phyloP scores from a whole-genome alignment of 257 asterid genomes.

The Nicotiana undulata region DNA sequence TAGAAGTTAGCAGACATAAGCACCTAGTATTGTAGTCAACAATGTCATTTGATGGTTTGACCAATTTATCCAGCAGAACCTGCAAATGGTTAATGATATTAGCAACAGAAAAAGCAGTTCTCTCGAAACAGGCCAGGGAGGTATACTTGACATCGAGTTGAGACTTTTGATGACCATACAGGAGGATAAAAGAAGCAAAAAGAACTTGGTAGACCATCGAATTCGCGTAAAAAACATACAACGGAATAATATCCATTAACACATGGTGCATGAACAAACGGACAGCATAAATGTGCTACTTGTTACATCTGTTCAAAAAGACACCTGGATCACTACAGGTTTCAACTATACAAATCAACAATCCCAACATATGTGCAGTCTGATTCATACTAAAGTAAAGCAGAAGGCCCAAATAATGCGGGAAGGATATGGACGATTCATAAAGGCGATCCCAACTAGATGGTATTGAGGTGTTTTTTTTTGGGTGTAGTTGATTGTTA shows the following conservation, averaged over 20 bases:
- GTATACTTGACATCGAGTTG: neutral
- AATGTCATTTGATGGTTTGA: slow-evolving; percentile 78
- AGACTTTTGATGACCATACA: neutral
- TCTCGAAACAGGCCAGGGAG: neutral
- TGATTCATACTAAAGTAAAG: neutral
- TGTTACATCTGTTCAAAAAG: neutral
- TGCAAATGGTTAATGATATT: slow-evolving; percentile 31
- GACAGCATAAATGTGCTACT: neutral
- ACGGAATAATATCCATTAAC: neutral
- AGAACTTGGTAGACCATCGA: neutral
- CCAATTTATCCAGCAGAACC: slow-evolving; percentile 91
- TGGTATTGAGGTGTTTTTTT: neutral
- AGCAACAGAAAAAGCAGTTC: slow-evolving; percentile 9
- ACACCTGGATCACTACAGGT: neutral
- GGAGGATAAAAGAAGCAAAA: neutral
- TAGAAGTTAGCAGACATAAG: slow-evolving; percentile 6
- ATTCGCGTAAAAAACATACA: neutral
- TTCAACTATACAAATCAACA: neutral
- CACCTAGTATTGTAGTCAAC: slow-evolving; percentile 96
- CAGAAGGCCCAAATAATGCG: neutral
- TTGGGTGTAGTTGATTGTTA: neutral
- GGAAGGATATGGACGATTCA: neutral
- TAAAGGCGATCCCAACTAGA: neutral
- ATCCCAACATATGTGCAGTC: neutral
- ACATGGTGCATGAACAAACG: neutral